phyloP scores from a whole-genome alignment of 768 basidiomycete genomes.

The Tricholoma bakamatsutake region DNA sequence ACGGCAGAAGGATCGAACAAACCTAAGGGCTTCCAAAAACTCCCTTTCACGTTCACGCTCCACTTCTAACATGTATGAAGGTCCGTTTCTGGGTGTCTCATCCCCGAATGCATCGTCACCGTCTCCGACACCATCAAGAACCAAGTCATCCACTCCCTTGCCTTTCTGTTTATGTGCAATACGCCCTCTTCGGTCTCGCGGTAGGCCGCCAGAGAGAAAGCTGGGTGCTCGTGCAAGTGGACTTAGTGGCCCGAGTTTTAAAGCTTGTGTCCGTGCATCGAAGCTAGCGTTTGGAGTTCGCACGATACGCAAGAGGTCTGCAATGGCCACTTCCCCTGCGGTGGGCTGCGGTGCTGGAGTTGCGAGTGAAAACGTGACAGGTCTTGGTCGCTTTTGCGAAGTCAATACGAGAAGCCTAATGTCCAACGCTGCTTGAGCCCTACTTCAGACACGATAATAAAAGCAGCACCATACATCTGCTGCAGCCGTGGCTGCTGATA shows the following conservation, averaged over 20 bases:
- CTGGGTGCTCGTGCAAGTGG: constrained; percentile 44
- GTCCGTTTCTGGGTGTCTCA: constrained; percentile 47
- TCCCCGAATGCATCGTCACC: constrained; percentile 40
- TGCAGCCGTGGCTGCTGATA: constrained; percentile 68
- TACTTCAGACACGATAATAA: not conserved
- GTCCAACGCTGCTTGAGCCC: constrained; percentile 2
- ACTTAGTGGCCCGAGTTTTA: constrained; percentile 18
- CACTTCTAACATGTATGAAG: constrained; percentile 29
- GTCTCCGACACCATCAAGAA: constrained; percentile 17
- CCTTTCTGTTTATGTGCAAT: constrained; percentile 50
- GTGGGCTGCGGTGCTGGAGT: constrained; percentile 50
- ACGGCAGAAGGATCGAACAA: constrained; percentile 4
- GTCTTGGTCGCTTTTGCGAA: constrained; percentile 58
- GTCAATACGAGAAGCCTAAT: constrained; percentile 68
- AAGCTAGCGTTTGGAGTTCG: constrained; percentile 45
- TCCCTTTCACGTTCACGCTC: constrained; percentile 47
- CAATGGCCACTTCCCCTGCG: constrained; percentile 61
- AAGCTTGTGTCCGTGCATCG: constrained; percentile 24
- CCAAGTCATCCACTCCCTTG: constrained; percentile 25
- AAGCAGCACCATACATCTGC: constrained; percentile 57
- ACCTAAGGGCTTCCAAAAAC: constrained; percentile 52
- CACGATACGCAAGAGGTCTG: constrained; percentile 58
- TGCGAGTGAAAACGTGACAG: constrained; percentile 55
- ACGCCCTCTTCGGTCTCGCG: constrained; percentile 74
- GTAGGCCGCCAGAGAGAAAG: constrained; percentile 67